phyloP scores from a whole-genome alignment of 2,329 filamentous ascomycete species.

The Sporothrix schenckii region DNA sequence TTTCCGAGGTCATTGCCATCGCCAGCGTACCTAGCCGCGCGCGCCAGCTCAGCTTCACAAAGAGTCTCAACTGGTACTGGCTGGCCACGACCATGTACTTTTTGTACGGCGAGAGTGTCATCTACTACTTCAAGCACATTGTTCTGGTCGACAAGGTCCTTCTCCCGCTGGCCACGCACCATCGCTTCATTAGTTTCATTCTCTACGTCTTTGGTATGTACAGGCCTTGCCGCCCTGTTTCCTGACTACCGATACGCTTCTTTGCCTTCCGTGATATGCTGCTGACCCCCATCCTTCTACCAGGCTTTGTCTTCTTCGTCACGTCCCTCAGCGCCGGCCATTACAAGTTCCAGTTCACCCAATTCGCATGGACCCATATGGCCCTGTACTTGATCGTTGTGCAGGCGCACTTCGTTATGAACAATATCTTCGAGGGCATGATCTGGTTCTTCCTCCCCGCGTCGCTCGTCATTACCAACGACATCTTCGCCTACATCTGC shows the following conservation, averaged over 20 bases:
- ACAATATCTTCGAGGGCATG: constrained; percentile 99
- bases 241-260: neutral
- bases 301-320: constrained; percentile 98
- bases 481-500: constrained; percentile 97
- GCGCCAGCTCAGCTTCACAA: constrained; percentile 88
- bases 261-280: neutral
- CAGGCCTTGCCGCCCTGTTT: neutral
- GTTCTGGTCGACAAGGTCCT: constrained; percentile 92
- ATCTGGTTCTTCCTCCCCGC: constrained; percentile 99
- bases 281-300: neutral
- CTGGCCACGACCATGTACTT: constrained; percentile 99
- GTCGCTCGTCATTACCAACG: constrained; percentile 94
- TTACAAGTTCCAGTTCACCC: constrained; percentile 98
- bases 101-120: constrained; percentile 96
- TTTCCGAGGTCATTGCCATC: constrained; percentile 99
- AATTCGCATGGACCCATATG: constrained; percentile 99
- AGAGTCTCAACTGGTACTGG: constrained; percentile 99
- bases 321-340: constrained; percentile 91
- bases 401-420: constrained; percentile 99
- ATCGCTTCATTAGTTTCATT: constrained; percentile 97
- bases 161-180: constrained; percentile 91
- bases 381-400: constrained; percentile 96
- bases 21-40: constrained; percentile 91
- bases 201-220: constrained; percentile 87
- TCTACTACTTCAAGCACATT: constrained; percentile 99